phyloP scores from a whole-genome alignment of 163 green algal genomes.

The Chlamydomonas reinhardtii region DNA sequence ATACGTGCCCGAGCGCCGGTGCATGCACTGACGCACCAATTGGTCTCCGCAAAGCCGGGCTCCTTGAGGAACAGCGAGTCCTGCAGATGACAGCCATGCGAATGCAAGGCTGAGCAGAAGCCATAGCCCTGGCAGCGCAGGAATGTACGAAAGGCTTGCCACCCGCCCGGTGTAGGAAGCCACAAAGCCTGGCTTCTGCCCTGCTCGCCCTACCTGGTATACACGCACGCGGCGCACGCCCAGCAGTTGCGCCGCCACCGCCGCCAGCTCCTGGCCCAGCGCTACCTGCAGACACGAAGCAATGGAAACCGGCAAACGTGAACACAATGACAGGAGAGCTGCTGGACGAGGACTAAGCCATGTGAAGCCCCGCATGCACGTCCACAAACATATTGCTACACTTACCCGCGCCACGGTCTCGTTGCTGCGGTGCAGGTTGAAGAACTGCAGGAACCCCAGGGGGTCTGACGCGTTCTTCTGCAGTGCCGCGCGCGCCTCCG shows the following conservation, averaged over 20 bases:
- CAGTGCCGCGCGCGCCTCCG: conserved; percentile 33
- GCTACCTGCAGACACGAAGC: conserved; percentile 13
- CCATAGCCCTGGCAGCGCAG: too few relatives aligned
- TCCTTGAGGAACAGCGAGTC: conserved; percentile 79
- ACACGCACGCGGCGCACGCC: conserved; percentile 47
- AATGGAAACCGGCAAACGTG: too few relatives aligned
- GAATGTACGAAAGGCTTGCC: too few relatives aligned
- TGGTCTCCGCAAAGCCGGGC: conserved; percentile 70
- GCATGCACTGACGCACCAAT: conserved; percentile 59
- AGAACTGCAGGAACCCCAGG: conserved; percentile 70
- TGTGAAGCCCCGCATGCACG: background rate
- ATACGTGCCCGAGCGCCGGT: too few relatives aligned
- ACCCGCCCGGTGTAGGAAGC: too few relatives aligned
- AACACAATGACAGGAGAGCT: too few relatives aligned
- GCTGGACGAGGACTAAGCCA: background rate
- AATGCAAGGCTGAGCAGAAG: background rate
- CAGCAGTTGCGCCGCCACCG: conserved; percentile 54
- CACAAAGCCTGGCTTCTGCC: too few relatives aligned
- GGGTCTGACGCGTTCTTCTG: conserved; percentile 42
- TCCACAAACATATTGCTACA: background rate
- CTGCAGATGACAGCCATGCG: conserved; percentile 48
- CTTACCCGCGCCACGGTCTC: background rate
- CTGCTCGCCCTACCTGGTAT: conserved; percentile 48
- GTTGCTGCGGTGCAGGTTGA: conserved; percentile 62
- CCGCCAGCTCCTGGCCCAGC: conserved; percentile 30